Evolutionary conservation across 805 yeast genomes (phyloP).

Genomic region (Scheffersomyces ergatensis): DNA sequence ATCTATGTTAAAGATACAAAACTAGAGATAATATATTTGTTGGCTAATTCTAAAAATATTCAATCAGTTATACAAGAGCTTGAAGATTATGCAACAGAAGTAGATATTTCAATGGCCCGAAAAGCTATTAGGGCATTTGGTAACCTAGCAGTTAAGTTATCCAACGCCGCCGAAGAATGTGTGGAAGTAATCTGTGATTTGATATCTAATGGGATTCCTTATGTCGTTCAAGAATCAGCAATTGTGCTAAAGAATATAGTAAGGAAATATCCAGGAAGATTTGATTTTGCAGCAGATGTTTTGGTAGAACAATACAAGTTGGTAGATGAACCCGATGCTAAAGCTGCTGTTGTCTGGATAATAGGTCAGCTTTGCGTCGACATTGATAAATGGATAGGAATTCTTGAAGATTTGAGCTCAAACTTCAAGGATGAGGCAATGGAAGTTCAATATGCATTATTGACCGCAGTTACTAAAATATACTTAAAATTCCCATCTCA

Average conservation of each 20-base stretch:
- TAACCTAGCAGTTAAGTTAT: slow-evolving; percentile 76
- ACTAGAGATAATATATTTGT: slow-evolving; percentile 76
- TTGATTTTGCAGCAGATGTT: slow-evolving; percentile 30
- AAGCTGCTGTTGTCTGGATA: slow-evolving; percentile 79
- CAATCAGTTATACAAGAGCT: slow-evolving; percentile 67
- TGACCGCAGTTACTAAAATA: slow-evolving; percentile 73
- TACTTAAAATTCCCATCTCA: slow-evolving; percentile 55
- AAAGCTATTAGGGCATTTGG: slow-evolving; percentile 90
- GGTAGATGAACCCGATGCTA: slow-evolving; percentile 75
- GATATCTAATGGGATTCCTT: slow-evolving; percentile 62
- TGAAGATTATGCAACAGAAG: slow-evolving; percentile 83
- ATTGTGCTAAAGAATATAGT: slow-evolving; percentile 74
- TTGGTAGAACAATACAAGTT: slow-evolving; percentile 33
- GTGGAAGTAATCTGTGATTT: slow-evolving; percentile 60
- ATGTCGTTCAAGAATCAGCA: slow-evolving; percentile 76
- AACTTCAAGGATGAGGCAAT: slow-evolving; percentile 61
- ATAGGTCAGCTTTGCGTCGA: slow-evolving; percentile 65
- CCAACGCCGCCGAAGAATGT: slow-evolving; percentile 59
- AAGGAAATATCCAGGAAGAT: slow-evolving; percentile 68
- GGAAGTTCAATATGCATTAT: slow-evolving; percentile 69
- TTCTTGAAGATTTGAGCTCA: slow-evolving; percentile 41
- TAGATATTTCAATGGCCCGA: slow-evolving; percentile 81
- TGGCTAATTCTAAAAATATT: slow-evolving; percentile 67
- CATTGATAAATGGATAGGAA: slow-evolving; percentile 39
- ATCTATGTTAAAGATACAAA: slow-evolving; percentile 87